phyloP scores from a whole-genome alignment of 2,329 filamentous ascomycete genomes.

The Diaporthe humulicola region DNA sequence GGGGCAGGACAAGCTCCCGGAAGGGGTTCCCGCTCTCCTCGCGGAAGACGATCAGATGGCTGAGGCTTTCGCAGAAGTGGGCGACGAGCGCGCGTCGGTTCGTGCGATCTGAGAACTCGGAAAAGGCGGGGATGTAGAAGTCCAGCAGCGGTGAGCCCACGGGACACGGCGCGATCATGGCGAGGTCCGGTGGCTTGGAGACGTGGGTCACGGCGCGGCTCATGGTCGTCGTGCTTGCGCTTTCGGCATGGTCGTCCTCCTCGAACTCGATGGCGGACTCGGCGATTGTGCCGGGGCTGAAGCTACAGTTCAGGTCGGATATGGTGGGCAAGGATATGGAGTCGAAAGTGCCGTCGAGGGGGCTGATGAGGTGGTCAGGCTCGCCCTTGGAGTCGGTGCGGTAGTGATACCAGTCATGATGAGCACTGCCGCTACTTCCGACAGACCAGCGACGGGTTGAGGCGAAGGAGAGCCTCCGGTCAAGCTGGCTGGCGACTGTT shows the following conservation, averaged over 20 bases:
- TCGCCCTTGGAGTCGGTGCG: slow-evolving; percentile 28
- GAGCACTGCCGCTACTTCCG: slow-evolving; percentile 34
- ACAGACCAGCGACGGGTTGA: slow-evolving; percentile 43
- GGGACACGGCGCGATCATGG: slow-evolving; percentile 57
- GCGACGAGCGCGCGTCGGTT: slow-evolving; percentile 70
- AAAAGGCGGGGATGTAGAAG: slow-evolving; percentile 65
- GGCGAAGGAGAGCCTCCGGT: slow-evolving; percentile 45
- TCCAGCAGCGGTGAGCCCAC: slow-evolving; percentile 60
- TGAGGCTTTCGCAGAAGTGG: slow-evolving; percentile 74
- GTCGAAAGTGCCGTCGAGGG: slow-evolving; percentile 38
- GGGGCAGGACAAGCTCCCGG: slow-evolving; percentile 72
- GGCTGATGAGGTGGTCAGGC: slow-evolving; percentile 36
- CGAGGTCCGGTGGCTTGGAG: slow-evolving; percentile 52
- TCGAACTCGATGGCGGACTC: slow-evolving; percentile 37
- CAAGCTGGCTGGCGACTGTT: slow-evolving; percentile 24
- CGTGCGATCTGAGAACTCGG: slow-evolving; percentile 67
- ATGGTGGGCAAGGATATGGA: slow-evolving; percentile 22
- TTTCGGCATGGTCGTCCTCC: slow-evolving; percentile 29
- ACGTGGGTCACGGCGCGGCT: slow-evolving; percentile 42
- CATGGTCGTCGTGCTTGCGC: slow-evolving; percentile 7
- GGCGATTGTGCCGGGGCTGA: slow-evolving; percentile 5
- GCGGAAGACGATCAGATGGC: slow-evolving; percentile 74
- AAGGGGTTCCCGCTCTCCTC: slow-evolving; percentile 75
- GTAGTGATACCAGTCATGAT: slow-evolving; percentile 36
- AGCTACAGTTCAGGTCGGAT: slow-evolving; percentile 32